A percentile compares a stretch with the other conserved stretches of the same genome.
These are phyloP conservation scores for Ilyonectria destructans DNA, from an alignment of 2,329 filamentous ascomycete genomes.

Conservation along the genomic window DNA sequence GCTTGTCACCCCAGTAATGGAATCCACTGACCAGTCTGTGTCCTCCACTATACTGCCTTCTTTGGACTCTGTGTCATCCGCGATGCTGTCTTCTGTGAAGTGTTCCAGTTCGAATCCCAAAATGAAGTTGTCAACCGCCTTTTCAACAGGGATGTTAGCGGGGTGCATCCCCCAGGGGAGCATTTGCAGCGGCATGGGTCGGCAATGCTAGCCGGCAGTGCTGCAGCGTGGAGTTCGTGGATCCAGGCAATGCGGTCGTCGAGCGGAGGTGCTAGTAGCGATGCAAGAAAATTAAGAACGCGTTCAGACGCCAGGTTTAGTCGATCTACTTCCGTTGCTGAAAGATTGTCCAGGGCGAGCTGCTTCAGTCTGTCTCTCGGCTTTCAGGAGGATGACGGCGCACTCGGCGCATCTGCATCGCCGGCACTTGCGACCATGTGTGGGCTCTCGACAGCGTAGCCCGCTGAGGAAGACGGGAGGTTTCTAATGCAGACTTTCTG, in stretches of 20 bases:
- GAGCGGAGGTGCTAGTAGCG: not conserved
- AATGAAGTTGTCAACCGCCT: not conserved
- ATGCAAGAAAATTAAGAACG: constrained; percentile 11
- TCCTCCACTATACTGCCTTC: constrained; percentile 1
- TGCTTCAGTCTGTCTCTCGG: constrained; percentile 15
- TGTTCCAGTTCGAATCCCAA: not conserved
- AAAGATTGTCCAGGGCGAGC: constrained; percentile 17
- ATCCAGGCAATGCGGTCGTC: not conserved
- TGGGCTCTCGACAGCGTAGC: not conserved
- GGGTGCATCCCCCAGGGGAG: constrained; percentile 8
- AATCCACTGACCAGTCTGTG: not conserved
- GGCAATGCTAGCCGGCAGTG: constrained; percentile 6
- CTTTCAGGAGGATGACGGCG: not conserved
- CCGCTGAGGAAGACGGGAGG: not conserved
- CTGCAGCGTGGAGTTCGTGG: constrained; percentile 7
- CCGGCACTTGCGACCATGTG: constrained; percentile 1
- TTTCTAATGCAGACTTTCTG: constrained; percentile 1
- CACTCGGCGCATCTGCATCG: not conserved
- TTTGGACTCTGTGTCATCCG: not conserved
- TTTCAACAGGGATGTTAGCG: constrained; percentile 5
- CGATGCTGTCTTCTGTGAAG: constrained; percentile 1
- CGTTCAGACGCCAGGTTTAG: constrained; percentile 16
- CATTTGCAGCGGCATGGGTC: constrained; percentile 8
- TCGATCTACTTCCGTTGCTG: constrained; percentile 16
- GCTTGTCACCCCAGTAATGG: not conserved